A percentile compares a stretch with the other conserved stretches of the same genome.
Evolutionary conservation across 2,329 filamentous ascomycete genomes (phyloP).

Genomic region (Phialocephala subalpina): DNA sequence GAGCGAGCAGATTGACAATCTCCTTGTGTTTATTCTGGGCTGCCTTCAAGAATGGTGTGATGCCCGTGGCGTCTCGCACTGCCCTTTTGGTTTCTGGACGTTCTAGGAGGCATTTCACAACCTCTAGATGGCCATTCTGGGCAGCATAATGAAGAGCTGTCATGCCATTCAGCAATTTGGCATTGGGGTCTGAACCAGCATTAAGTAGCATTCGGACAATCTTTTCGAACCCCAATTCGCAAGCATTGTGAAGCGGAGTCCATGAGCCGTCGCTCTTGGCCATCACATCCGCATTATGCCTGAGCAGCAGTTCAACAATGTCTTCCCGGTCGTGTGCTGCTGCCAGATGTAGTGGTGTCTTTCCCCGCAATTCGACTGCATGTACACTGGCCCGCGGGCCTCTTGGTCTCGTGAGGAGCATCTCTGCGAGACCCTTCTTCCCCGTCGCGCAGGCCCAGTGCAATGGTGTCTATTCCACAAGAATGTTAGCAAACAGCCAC

Average conservation of each 20-base stretch:
- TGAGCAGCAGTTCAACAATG: constrained; percentile 37
- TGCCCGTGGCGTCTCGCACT: constrained; percentile 37
- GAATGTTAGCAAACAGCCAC: neutral
- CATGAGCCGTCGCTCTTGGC: constrained; percentile 35
- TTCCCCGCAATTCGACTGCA: constrained; percentile 36
- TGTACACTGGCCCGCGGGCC: constrained; percentile 31
- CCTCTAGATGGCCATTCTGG: constrained; percentile 34
- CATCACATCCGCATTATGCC: constrained; percentile 29
- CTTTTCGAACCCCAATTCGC: constrained; percentile 33
- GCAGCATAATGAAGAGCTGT: constrained; percentile 37
- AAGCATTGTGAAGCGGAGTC: constrained; percentile 38
- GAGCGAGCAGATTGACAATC: constrained; percentile 36
- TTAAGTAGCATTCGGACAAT: constrained; percentile 34
- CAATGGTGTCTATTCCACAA: constrained; percentile 27
- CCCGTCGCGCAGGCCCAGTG: constrained; percentile 41
- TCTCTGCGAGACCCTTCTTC: constrained; percentile 34
- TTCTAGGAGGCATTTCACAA: constrained; percentile 33
- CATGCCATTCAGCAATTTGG: constrained; percentile 37
- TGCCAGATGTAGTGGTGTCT: constrained; percentile 37
- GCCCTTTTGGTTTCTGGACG: constrained; percentile 33
- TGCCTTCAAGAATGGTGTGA: constrained; percentile 37
- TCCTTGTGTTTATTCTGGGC: constrained; percentile 37
- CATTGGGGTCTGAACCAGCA: constrained; percentile 37
- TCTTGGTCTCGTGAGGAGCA: constrained; percentile 32
- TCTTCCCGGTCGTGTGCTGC: constrained; percentile 34